phyloP scores from a whole-genome alignment of 2,329 filamentous ascomycete genomes.

The Penicillium sp. region DNA sequence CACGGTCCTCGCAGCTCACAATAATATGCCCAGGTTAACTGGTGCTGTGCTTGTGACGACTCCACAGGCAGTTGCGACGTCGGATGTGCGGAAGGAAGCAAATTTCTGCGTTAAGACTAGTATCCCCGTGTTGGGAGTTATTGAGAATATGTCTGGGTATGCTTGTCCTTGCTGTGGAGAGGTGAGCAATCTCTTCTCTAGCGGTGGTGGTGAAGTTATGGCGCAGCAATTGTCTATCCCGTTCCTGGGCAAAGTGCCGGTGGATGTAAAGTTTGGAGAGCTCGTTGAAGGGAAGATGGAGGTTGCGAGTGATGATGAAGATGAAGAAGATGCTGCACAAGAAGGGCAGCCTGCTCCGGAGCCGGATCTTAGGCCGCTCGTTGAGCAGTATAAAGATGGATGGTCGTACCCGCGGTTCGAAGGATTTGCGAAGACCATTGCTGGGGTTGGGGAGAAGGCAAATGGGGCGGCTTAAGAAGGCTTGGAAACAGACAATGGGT shows the following conservation, averaged over 20 bases:
- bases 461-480: not conserved
- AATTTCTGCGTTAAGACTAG: conserved; percentile 89
- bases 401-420: conserved; percentile 50
- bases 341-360: conserved; percentile 15
- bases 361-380: conserved; percentile 39
- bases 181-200: conserved; percentile 91
- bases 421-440: conserved; percentile 42
- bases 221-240: conserved; percentile 80
- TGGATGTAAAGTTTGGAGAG: conserved; percentile 89
- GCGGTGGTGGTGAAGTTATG: conserved; percentile 88
- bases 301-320: conserved; percentile 29
- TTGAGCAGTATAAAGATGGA: conserved; percentile 49
- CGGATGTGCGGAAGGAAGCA: conserved; percentile 91
- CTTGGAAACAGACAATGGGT: too few relatives aligned
- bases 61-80: conserved; percentile 89
- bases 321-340: conserved; percentile 22
- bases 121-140: conserved; percentile 79
- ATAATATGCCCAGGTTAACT: conserved; percentile 64
- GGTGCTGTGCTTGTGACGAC: conserved; percentile 96
- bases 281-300: conserved; percentile 70
- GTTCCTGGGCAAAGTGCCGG: conserved; percentile 85
- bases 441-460: conserved; percentile 32
- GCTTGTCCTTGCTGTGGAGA: conserved; percentile 68
- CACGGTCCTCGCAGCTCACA: conserved; percentile 19
- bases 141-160: conserved; percentile 84